Conservation (phyloP, 1,284 basidiomycete genomes). For the Trichosporon coremiiforme region DNA sequence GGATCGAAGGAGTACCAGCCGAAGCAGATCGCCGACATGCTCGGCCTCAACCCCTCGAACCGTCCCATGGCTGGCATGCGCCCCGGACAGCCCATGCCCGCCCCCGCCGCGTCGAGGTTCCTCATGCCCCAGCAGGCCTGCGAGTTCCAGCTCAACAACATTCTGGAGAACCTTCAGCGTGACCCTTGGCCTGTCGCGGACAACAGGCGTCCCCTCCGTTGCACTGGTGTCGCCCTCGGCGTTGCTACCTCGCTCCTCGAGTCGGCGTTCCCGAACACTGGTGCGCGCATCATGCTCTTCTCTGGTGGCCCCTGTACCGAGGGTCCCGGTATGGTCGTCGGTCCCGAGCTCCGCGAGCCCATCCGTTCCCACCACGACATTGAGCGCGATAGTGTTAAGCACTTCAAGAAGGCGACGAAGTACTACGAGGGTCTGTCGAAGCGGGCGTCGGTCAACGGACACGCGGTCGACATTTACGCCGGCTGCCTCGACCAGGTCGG, state of each 20-base stretch:
- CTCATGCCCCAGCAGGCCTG: constrained; percentile 88
- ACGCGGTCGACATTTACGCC: constrained; percentile 92
- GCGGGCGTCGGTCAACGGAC: constrained; percentile 90
- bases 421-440: constrained; percentile 97
- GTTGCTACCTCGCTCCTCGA: constrained; percentile 95
- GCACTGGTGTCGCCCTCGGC: constrained; percentile 91
- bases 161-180: constrained; percentile 83
- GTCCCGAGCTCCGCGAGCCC: constrained; percentile 92
- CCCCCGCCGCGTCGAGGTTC: constrained; percentile 85
- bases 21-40: constrained; percentile 99
- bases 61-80: constrained; percentile 59
- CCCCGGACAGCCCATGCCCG: constrained; percentile 77
- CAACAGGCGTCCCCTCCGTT: constrained; percentile 91
- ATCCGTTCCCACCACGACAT: constrained; percentile 99
- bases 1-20: constrained; percentile 97
- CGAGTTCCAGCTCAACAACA: constrained; percentile 95
- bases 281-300: constrained; percentile 95
- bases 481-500: constrained; percentile 99
- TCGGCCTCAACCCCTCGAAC: constrained; percentile 70
- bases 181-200: constrained; percentile 98
- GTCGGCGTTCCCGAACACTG: constrained; percentile 74
- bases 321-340: constrained; percentile 95
- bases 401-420: constrained; percentile 96
- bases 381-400: constrained; percentile 94
- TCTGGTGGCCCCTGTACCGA: constrained; percentile 95